Base-by-base conservation (phyloP, 2,329 filamentous ascomycete species). In the Stachybotrys elegans region DNA sequence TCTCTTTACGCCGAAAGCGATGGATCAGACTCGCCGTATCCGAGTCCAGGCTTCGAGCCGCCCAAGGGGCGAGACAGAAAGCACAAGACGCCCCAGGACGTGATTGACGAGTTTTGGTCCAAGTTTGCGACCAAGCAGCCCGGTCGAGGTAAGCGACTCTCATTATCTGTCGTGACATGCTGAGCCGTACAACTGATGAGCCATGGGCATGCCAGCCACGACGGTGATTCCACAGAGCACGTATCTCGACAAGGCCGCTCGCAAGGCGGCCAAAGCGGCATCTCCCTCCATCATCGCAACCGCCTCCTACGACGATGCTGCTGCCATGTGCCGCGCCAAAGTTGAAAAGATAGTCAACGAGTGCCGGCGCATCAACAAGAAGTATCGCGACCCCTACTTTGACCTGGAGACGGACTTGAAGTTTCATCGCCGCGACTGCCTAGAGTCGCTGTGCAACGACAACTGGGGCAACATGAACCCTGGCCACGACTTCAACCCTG, bases 341-440 rank as follows among this genome's bases (percentile, higher is more conserved):
- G 85, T 75, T 4, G 72, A 70, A 21, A 77, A 79, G 59, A 83
- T 83, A 47, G 72, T 79, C 40, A 70, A 71, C 45, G 79, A 83
- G 57, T 94, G 88, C 60, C 74, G 81, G 19, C 77, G 86, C 8
- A 72, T 89, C 45, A 95, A 95, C 63, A 84, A 89, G 57, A 92
- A 89, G 63, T 95, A 94, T 59, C 78, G 84, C 14, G 88, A 94
- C 58, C 79, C 83, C n/a, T 82, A 93, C 61, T 95, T 95, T 58
- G 86, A 95, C 59, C 81, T 95, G 42, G 88, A 93, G 58, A 70
- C 78, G 29, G 87, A 91, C 60, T 72, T 90, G 49, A 86, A 88
- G 65, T 70, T 70, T 29, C 65, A 68, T n/a, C 63, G 59, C 6
- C 67, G 68, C 34, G 72, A 80, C 54, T 79, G 73, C 23, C 66